Conservation (phyloP, 306 rosid genomes). For the Vicia sativa region DNA sequence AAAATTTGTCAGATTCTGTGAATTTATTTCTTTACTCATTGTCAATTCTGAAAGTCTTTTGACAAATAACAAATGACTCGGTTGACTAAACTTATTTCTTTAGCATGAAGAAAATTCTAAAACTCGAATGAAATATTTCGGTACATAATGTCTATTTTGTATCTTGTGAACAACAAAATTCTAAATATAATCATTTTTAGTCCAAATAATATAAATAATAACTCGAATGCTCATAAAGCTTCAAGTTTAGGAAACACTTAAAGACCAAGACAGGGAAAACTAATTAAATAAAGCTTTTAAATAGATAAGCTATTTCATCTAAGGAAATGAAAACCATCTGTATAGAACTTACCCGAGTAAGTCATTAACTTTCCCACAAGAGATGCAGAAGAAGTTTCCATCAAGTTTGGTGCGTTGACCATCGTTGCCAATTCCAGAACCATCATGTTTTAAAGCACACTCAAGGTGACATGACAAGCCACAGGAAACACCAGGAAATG, state of each 20-base stretch:
- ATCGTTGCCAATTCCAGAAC: constrained; percentile 66
- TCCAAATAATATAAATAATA: not conserved
- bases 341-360: constrained; percentile 72
- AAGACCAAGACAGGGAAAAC: constrained; percentile 1
- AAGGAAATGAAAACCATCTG: constrained; percentile 32
- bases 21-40: not conserved
- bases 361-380: constrained; percentile 88
- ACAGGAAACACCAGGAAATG: constrained; percentile 80
- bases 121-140: not conserved
- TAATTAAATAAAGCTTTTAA: constrained; percentile 5
- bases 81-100: constrained; percentile 3
- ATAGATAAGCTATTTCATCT: constrained; percentile 9
- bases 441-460: constrained; percentile 79
- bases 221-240: constrained; percentile 4
- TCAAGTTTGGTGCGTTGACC: constrained; percentile 57
- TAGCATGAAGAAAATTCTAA: not conserved
- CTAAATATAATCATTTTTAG: constrained; percentile 5
- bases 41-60: constrained; percentile 4
- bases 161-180: constrained; percentile 25
- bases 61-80: constrained; percentile 6
- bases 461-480: constrained; percentile 98
- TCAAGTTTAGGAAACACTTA: constrained; percentile 23
- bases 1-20: not conserved
- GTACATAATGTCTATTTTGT: not conserved
- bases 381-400: constrained; percentile 81